Evolutionary conservation across 306 rosid genomes (phyloP).

Genomic region (Boehmeria nivea): DNA sequence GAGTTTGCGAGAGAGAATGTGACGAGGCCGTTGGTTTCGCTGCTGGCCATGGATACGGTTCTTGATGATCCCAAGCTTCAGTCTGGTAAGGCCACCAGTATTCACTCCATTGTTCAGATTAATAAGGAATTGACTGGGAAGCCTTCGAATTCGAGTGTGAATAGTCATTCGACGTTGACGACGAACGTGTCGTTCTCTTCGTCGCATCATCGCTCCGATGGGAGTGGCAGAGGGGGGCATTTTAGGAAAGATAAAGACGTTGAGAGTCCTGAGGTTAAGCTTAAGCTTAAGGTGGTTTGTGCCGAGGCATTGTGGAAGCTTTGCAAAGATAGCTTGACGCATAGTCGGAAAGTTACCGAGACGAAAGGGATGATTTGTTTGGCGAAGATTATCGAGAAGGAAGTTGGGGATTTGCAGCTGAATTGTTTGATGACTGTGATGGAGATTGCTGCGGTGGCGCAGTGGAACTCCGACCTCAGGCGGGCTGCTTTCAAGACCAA

Average conservation of each 20-base stretch:
- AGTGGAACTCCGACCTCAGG: slow-evolving; percentile 57
- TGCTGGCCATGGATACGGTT: slow-evolving; percentile 58
- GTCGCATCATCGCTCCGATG: slow-evolving; percentile 37
- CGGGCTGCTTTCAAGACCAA: slow-evolving; percentile 65
- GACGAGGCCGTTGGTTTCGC: slow-evolving; percentile 55
- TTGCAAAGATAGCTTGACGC: slow-evolving; percentile 41
- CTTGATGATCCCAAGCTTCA: slow-evolving; percentile 46
- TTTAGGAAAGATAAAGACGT: slow-evolving; percentile 47
- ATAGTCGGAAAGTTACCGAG: slow-evolving; percentile 64
- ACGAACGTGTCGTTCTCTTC: slow-evolving; percentile 20
- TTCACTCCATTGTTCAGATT: slow-evolving; percentile 57
- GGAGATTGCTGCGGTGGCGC: slow-evolving; percentile 76
- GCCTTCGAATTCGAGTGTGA: not conserved
- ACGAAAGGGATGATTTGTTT: slow-evolving; percentile 83
- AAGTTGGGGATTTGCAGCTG: slow-evolving; percentile 49
- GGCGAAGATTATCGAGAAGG: slow-evolving; percentile 68
- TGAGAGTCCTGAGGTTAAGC: slow-evolving; percentile 54
- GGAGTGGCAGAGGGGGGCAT: slow-evolving; percentile 50
- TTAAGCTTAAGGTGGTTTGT: slow-evolving; percentile 50
- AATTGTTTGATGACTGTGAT: slow-evolving; percentile 76
- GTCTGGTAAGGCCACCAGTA: slow-evolving; percentile 32
- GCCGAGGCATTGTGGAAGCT: slow-evolving; percentile 85
- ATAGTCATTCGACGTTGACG: slow-evolving; percentile 14
- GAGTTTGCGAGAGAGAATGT: slow-evolving; percentile 79
- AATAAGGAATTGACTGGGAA: slow-evolving; percentile 28